A percentile compares a stretch with the other conserved stretches of the same genome.
These are phyloP conservation scores for Serendipita sp. DNA, from an alignment of 768 basidiomycete species.

Conservation along the genomic window DNA sequence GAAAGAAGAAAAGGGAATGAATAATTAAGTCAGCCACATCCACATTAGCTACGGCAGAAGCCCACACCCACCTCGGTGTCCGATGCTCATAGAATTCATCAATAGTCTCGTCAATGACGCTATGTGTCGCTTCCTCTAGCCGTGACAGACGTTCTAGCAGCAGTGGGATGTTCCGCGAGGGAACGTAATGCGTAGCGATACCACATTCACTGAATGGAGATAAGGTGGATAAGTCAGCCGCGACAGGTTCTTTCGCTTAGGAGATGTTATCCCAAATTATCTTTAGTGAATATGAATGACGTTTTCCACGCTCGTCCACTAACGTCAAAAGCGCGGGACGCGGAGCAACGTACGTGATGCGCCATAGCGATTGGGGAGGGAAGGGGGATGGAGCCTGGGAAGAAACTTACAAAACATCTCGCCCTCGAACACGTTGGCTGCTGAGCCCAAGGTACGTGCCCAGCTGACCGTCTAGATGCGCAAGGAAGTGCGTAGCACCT, in stretches of 20 bases:
- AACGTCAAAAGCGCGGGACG: background rate
- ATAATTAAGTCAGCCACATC: background rate
- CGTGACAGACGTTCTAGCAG: constrained; percentile 49
- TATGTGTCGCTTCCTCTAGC: constrained; percentile 21
- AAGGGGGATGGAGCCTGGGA: background rate
- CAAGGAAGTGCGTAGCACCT: constrained; percentile 78
- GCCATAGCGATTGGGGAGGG: background rate
- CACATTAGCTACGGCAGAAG: background rate
- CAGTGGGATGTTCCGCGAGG: constrained; percentile 54
- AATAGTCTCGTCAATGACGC: constrained; percentile 48
- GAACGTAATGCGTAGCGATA: constrained; percentile 85
- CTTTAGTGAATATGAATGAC: background rate
- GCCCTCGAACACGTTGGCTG: constrained; percentile 50
- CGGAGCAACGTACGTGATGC: background rate
- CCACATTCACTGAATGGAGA: constrained; percentile 56
- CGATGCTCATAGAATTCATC: constrained; percentile 46
- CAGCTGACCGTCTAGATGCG: constrained; percentile 76
- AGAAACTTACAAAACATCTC: constrained; percentile 64
- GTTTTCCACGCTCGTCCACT: constrained; percentile 8
- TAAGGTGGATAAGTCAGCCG: background rate
- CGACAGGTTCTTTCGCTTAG: background rate
- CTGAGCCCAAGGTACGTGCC: constrained; percentile 93
- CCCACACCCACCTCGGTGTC: constrained; percentile 1
- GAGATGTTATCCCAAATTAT: background rate
- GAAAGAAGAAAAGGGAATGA: background rate